Base-by-base conservation (phyloP, 225 moss, liverwort and hornwort species). In the Bryoerythrophyllum caledonicum region DNA sequence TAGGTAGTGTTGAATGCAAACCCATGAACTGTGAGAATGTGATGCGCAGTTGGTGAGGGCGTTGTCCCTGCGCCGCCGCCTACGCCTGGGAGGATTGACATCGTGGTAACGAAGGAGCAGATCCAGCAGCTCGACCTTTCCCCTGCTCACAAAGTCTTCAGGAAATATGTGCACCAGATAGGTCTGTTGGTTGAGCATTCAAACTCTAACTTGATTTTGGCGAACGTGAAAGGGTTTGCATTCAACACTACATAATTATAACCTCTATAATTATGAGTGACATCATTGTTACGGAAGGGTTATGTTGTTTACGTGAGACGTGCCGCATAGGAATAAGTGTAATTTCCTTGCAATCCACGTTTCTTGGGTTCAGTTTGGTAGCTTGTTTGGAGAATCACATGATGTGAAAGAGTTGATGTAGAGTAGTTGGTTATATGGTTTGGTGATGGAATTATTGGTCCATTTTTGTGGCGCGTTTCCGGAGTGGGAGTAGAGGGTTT, bases 41-140 rank as follows among this genome's bases (percentile, higher is more conserved):
- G 16, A 27, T 74, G 52, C 89, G 53, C 89, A 99, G 95, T 91
- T n/a, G 90, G 93, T 73, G 88, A 89, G 77, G 82, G 82, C 77
- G 90, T 99, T 76, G 80, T 83, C 56, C 82, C 91, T 51, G 93
- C 99, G 67, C 90, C 99, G 58, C 88, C 91, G 61, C 93, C 99
- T n/a, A 91, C 91, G 2, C 44, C 83, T 6, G 93, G 95, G 51
- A 90, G 99, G 74, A 90, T 99, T 65, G 87, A 99, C 74, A 91
- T 99, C 37, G 80, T 90, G 69, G 95, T 99, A 76, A 88, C 90
- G 9, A 99, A 99, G 81, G 86, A 88, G 61, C 89, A 88, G 46
- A 86, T 99, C 38, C 87, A 74, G 5, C 76, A 71, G 67, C 90
- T 99, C 24, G 92, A 99, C 65, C 82, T 99, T 26, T 88, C 93